Evolutionary conservation across 768 basidiomycete genomes (phyloP), one percentile per base, ranked within the genome.

Genomic region (Russula dissimulans): DNA sequence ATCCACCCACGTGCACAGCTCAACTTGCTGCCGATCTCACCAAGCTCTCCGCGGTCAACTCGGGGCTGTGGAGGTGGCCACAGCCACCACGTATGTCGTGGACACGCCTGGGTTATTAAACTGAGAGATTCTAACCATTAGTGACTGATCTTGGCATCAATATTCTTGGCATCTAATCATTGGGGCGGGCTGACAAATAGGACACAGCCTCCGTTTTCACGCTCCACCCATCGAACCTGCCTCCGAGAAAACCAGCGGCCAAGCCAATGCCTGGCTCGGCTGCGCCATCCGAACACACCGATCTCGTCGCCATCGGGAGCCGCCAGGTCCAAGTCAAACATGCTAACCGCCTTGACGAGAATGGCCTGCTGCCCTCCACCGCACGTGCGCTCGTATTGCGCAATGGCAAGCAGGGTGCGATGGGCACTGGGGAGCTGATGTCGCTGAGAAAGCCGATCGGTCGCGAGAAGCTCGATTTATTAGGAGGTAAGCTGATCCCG

Each of bases 381-480:
- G 76, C 80, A n/a, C 82, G 85, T 45, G 89, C 89, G 31, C 77
- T 91, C 56, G 70, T 89, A 57, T 72, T 91, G 63, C 81, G 89
- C 63, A 86, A 89, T 67, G 86, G 85, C 44, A 90, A 89, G 68
- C 72, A 85, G 71, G 89, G 87, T 12, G 77, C 86, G 32, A 78
- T 78, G 55, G 88, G 89, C 44, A 82, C 82, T 5, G 87, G 87
- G 17, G 87, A 89, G 71, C 18, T 89, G 47, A 70, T 84, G 49
- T 71, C 80, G 48, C 74, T 76, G 55, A 79, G 74, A 29, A 86
- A 78, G 68, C 79, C 89, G 63, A 83, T 79, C 51, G 90, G 90
- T 1, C 79, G 86, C 67, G 89, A 91, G 71, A 91, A 91, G 67
- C 76, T 92, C 34, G 87, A 89, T 69, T 77, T 91, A 29, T 73